Evolutionary conservation across 2,329 filamentous ascomycete species (phyloP), one percentile per base, ranked within the genome.

Genomic region (Beauveria varroae): DNA sequence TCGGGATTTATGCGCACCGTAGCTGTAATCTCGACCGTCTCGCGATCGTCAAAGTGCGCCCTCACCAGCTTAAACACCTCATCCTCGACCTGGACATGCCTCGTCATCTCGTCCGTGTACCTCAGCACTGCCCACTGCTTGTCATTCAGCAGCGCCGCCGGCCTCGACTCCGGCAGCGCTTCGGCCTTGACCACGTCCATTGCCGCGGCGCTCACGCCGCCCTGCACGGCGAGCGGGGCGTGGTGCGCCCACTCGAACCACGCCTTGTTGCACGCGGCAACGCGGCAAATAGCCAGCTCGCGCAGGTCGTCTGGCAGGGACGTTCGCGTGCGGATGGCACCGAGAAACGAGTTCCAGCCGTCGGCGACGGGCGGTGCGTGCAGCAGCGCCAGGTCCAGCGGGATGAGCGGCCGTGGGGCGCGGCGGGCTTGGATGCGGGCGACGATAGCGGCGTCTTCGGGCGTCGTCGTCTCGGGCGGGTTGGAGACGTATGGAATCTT

Each of bases 241-340:
- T 96, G 91, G 60, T 90, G 84, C 41, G 77, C 82, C 91, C 90
- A 96, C 73, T 96, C 91, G 73, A 92, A 96, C 86, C 88, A 91
- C 1, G 91, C 91, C 20, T 81, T 74, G 74, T 96, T 96, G 68
- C 91, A 82, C 18, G 88, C 86, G 14, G 91, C 91, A 16, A 96
- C 89, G 54, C 91, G 83, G 68, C 86, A 91, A 67, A 96, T 93
- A 65, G 89, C 87, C 20, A 93, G 79, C 77, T 96, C 91, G 66
- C 89, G 86, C 58, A 91, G 70, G 66, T 83, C 79, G 54, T 78
- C 80, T 4, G 74, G 60, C 6, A 87, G 68, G 4, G 68, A 70
- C 26, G 83, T 82, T 65, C 75, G 74, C 47, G 82, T 85, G 65
- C 85, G 81, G 40, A 87, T 73, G 28, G 84, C 84, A 63, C 86